phyloP scores from a whole-genome alignment of 2,329 filamentous ascomycete genomes.

The Pyrenochaeta sp. region DNA sequence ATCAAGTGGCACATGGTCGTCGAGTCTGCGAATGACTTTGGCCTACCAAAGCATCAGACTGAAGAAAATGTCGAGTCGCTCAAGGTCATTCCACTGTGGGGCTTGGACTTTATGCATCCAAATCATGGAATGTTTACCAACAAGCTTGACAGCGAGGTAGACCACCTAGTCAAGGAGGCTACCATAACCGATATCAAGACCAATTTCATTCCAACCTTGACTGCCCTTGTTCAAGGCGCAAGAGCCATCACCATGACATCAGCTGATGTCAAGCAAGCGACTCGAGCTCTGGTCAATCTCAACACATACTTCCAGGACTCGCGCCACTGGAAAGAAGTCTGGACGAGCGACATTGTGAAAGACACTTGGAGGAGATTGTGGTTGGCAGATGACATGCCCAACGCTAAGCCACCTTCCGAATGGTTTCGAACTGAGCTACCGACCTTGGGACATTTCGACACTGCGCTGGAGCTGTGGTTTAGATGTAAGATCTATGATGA shows the following conservation, averaged over 20 bases:
- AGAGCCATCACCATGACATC: constrained; percentile 47
- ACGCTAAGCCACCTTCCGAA: constrained; percentile 50
- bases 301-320: constrained; percentile 56
- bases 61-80: constrained; percentile 54
- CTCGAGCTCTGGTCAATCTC: constrained; percentile 50
- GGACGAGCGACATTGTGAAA: constrained; percentile 57
- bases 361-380: constrained; percentile 56
- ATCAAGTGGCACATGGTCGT: constrained; percentile 55
- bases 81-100: constrained; percentile 53
- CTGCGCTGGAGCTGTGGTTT: constrained; percentile 56
- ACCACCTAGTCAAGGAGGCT: constrained; percentile 44
- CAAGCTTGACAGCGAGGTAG: constrained; percentile 50
- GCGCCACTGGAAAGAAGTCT: constrained; percentile 56
- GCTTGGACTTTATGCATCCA: constrained; percentile 52
- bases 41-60: constrained; percentile 52
- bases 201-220: constrained; percentile 52
- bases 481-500: constrained; percentile 41
- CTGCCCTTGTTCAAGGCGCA: constrained; percentile 50
- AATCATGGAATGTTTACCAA: constrained; percentile 53
- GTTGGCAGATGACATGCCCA: constrained; percentile 54
- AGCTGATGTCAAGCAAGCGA: constrained; percentile 51
- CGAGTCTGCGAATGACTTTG: constrained; percentile 53
- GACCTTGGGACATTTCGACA: constrained; percentile 56
- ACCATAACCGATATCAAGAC: constrained; percentile 47
- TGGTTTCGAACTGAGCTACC: constrained; percentile 57